Evolutionary conservation across 257 asterid species (phyloP).

Genomic region (Nicotiana otophora): DNA sequence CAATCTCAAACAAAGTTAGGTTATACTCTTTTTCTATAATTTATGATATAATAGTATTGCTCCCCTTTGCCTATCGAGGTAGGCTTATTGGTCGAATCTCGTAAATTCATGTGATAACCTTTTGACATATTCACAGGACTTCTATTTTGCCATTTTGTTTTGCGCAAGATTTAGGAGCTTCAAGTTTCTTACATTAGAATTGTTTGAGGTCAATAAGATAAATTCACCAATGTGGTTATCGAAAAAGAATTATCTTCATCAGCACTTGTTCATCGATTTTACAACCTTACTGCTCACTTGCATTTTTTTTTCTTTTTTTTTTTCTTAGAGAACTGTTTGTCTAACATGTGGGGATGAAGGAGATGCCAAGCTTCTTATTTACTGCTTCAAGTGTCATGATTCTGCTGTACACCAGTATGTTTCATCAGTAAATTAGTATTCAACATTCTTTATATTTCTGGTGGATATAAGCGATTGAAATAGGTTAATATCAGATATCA

Average conservation of each 20-base stretch:
- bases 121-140: neutral
- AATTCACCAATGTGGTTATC: neutral
- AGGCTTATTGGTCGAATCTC: neutral
- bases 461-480: neutral
- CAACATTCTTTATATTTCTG: neutral
- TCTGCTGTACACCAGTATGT: neutral
- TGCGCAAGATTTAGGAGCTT: neutral
- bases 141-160: neutral
- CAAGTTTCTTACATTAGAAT: neutral
- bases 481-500: neutral
- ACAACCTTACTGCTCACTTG: neutral
- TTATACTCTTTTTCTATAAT: neutral
- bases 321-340: neutral
- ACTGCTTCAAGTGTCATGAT: neutral
- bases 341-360: constrained; percentile 12
- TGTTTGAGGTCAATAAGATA: neutral
- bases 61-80: neutral
- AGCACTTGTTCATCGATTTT: neutral
- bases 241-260: neutral
- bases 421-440: neutral
- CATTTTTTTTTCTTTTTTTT: neutral
- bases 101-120: neutral
- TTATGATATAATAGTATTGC: neutral
- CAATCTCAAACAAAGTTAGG: neutral
- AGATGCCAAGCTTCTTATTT: constrained; percentile 2